A percentile compares a stretch with the other conserved stretches of the same genome.
These are phyloP conservation scores for Globisporangium orthogonon DNA, from an alignment of 352 stramenopile genomes.

Conservation along the genomic window DNA sequence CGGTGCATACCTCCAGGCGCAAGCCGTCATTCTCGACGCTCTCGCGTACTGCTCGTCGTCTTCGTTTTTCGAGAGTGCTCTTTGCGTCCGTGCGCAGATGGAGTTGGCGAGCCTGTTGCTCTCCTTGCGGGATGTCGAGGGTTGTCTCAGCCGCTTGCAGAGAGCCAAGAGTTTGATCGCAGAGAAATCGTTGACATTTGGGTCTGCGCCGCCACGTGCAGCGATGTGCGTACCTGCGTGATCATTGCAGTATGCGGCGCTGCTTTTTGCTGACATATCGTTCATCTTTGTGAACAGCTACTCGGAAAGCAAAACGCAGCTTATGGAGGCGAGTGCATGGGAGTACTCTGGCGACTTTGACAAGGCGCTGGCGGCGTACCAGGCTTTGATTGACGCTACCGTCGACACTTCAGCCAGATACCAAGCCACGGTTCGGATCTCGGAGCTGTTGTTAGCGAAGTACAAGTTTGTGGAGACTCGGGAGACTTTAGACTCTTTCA, in stretches of 20 bases:
- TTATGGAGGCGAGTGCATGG: conserved; percentile 48
- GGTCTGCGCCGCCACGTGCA: conserved; percentile 22
- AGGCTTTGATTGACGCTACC: conserved; percentile 14
- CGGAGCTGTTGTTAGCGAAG: conserved; percentile 40
- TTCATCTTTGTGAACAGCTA: conserved; percentile 23
- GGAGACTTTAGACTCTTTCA: conserved; percentile 21
- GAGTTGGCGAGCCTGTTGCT: conserved; percentile 44
- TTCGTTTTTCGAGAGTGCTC: conserved; percentile 54
- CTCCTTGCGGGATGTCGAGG: conserved; percentile 43
- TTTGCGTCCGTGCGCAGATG: conserved; percentile 54
- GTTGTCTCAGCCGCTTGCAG: conserved; percentile 43
- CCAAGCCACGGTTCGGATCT: conserved; percentile 31
- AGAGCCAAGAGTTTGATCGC: conserved; percentile 29
- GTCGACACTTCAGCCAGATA: conserved; percentile 16
- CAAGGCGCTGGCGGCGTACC: conserved; percentile 40
- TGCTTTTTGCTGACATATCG: background rate
- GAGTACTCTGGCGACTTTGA: conserved; percentile 45
- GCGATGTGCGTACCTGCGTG: conserved; percentile 30
- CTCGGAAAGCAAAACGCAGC: conserved; percentile 40
- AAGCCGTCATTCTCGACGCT: conserved; percentile 40
- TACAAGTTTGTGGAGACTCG: conserved; percentile 24
- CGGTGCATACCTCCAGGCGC: conserved; percentile 24
- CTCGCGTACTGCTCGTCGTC: conserved; percentile 53
- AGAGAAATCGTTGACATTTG: conserved; percentile 40
- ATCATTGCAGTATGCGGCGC: background rate